These are phyloP conservation scores for Jatropha podagrica DNA, from an alignment of 441 rosid species.

Conservation along the genomic window DNA sequence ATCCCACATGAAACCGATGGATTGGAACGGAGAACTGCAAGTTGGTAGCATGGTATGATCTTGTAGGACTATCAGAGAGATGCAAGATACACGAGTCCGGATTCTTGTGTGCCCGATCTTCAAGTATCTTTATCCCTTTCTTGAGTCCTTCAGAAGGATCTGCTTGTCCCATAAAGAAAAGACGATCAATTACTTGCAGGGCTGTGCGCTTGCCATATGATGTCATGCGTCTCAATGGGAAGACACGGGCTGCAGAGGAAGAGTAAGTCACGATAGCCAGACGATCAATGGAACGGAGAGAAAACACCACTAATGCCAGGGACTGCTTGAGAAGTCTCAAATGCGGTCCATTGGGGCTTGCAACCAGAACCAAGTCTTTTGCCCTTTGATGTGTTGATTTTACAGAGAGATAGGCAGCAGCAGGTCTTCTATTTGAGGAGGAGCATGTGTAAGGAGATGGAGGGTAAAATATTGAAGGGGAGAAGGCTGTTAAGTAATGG, in stretches of 20 bases:
- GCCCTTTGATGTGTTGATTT: slow-evolving; percentile 55
- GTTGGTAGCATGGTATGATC: slow-evolving; percentile 46
- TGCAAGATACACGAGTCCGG: slow-evolving; percentile 62
- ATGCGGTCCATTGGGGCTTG: slow-evolving; percentile 84
- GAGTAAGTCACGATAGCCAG: slow-evolving; percentile 76
- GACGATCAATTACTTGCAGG: slow-evolving; percentile 73
- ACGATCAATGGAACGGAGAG: slow-evolving; percentile 72
- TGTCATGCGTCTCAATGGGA: slow-evolving; percentile 82
- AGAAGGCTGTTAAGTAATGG: slow-evolving; percentile 34
- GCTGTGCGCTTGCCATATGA: slow-evolving; percentile 71
- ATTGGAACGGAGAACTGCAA: slow-evolving; percentile 51
- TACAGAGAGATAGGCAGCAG: slow-evolving; percentile 59
- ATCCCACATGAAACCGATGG: slow-evolving; percentile 72
- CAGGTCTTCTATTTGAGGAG: slow-evolving; percentile 32
- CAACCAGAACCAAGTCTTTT: slow-evolving; percentile 70
- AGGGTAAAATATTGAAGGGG: slow-evolving; percentile 37
- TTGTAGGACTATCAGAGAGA: slow-evolving; percentile 62
- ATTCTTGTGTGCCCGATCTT: slow-evolving; percentile 80
- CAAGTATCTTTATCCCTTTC: slow-evolving; percentile 72
- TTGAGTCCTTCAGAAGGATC: slow-evolving; percentile 77
- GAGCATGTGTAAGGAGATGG: slow-evolving; percentile 29
- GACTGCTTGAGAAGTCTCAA: slow-evolving; percentile 76
- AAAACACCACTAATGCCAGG: slow-evolving; percentile 73
- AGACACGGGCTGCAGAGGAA: slow-evolving; percentile 72
- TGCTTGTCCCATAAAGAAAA: slow-evolving; percentile 72